Percentiles rank a stretch among this genome's conserved stretches.
Conservation (phyloP, 768 basidiomycete genomes). For the Mycena albidolilacea region DNA sequence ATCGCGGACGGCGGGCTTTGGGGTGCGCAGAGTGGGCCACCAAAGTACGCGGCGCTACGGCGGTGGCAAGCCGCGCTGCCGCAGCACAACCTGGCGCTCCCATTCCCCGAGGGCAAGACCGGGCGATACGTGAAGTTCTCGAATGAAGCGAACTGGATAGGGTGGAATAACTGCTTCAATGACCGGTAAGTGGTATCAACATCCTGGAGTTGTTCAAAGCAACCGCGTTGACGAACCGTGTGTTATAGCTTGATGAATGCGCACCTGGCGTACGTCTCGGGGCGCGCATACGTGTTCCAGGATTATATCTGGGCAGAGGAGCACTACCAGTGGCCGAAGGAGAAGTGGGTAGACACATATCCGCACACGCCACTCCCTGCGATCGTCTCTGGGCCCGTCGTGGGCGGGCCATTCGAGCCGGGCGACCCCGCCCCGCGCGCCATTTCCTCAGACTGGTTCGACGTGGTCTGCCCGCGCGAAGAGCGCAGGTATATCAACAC, state of each 20-base stretch:
- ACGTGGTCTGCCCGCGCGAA: slow-evolving; percentile 58
- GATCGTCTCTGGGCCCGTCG: slow-evolving; percentile 53
- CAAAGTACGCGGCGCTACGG: slow-evolving; percentile 52
- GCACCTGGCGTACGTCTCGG: slow-evolving; percentile 34
- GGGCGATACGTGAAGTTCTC: slow-evolving; percentile 60
- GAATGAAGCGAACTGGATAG: slow-evolving; percentile 55
- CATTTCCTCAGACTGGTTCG: slow-evolving; percentile 59
- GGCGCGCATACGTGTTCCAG: slow-evolving; percentile 16
- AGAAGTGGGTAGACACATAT: background rate
- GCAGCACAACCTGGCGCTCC: slow-evolving; percentile 62
- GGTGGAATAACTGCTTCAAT: slow-evolving; percentile 67
- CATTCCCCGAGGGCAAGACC: slow-evolving; percentile 59
- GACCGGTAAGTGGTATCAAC: slow-evolving; percentile 52
- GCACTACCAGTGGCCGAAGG: slow-evolving; percentile 58
- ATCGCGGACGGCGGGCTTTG: background rate
- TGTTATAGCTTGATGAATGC: slow-evolving; percentile 13
- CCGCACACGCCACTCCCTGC: slow-evolving; percentile 14
- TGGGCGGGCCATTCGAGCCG: slow-evolving; percentile 58
- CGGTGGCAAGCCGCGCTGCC: slow-evolving; percentile 59
- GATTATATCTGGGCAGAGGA: slow-evolving; percentile 59
- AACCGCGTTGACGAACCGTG: no score
- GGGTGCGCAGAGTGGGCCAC: slow-evolving; percentile 44
- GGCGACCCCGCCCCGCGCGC: slow-evolving; percentile 60
- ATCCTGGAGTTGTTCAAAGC: no score
- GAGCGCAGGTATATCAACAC: slow-evolving; percentile 39